Percentiles rank a stretch among this genome's conserved stretches.
phyloP scores from a whole-genome alignment of 192 early-diverging fungal genomes.

The Coemansia sp. region DNA sequence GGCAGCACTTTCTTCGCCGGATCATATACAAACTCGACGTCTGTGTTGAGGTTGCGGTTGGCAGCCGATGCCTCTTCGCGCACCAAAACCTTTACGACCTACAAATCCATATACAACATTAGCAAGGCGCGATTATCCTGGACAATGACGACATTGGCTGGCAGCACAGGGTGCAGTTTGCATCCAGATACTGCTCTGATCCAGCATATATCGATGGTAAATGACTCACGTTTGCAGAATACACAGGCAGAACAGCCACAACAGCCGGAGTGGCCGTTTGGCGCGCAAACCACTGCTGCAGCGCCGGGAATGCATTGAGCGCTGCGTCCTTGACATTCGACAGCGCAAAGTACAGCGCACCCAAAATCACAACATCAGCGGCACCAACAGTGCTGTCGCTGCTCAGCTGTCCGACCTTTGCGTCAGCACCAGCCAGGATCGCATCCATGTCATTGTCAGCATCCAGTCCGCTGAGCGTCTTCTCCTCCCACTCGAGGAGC shows the following conservation, averaged over 20 bases:
- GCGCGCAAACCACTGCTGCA: constrained; percentile 37
- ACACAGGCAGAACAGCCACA: constrained; percentile 29
- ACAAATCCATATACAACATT: not conserved
- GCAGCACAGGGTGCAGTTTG: not conserved
- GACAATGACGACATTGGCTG: constrained; percentile 10
- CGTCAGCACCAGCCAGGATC: constrained; percentile 21
- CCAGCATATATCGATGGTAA: constrained; percentile 2
- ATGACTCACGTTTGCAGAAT: constrained; percentile 49
- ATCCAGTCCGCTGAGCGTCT: constrained; percentile 26
- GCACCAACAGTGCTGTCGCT: constrained; percentile 18
- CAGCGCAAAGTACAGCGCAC: constrained; percentile 43
- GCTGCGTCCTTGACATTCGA: constrained; percentile 20
- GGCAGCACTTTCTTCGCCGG: constrained; percentile 36
- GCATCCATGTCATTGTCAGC: constrained; percentile 26
- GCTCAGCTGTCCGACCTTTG: constrained; percentile 12
- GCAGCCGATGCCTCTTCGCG: constrained; percentile 43
- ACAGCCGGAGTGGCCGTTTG: constrained; percentile 17
- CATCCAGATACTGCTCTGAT: not conserved
- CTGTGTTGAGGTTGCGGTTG: constrained; percentile 47
- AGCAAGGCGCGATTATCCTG: not conserved
- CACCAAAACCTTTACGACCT: constrained; percentile 49
- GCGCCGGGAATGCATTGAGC: constrained; percentile 19
- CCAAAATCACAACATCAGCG: constrained; percentile 36
- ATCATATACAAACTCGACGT: constrained; percentile 32
- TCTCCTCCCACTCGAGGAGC: constrained; percentile 55